Conservation (phyloP, 2,329 filamentous ascomycete genomes). For the Claviceps sorghi region DNA sequence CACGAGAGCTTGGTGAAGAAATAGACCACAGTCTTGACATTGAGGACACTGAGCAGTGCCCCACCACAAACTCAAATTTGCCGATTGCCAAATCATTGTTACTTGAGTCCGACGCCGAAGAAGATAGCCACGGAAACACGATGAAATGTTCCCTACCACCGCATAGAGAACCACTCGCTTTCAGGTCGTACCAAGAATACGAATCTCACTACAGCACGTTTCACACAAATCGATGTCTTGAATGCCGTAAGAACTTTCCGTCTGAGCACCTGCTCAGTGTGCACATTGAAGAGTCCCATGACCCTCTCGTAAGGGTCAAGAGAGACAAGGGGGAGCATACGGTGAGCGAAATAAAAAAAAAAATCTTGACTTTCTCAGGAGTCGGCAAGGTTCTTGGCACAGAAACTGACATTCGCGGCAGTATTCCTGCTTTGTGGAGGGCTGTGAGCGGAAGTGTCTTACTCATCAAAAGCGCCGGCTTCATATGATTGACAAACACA, state of each 20-base stretch:
- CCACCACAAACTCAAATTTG: slow-evolving; percentile 7
- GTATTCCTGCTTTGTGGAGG: slow-evolving; percentile 83
- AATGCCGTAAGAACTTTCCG: slow-evolving; percentile 80
- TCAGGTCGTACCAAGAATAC: slow-evolving; percentile 65
- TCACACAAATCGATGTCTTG: slow-evolving; percentile 72
- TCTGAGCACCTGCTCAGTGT: slow-evolving; percentile 64
- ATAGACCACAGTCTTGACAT: slow-evolving; percentile 16
- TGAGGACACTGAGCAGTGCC: slow-evolving; percentile 7
- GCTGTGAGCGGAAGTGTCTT: slow-evolving; percentile 70
- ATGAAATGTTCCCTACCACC: slow-evolving; percentile 77
- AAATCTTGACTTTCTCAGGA: no score
- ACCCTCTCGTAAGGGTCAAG: slow-evolving; percentile 58
- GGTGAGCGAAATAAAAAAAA: slow-evolving; percentile 46
- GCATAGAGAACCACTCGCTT: slow-evolving; percentile 55
- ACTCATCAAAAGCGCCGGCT: slow-evolving; percentile 71
- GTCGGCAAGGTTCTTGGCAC: background rate
- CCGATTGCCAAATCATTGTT: slow-evolving; percentile 41
- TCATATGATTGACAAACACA: slow-evolving; percentile 89
- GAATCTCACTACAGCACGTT: slow-evolving; percentile 71
- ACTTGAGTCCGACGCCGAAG: slow-evolving; percentile 33
- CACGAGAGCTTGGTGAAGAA: slow-evolving; percentile 42
- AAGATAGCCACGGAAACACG: slow-evolving; percentile 23
- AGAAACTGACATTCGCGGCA: slow-evolving; percentile 19
- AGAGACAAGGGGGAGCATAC: slow-evolving; percentile 76
- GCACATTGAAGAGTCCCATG: slow-evolving; percentile 85